A percentile compares a stretch with the other conserved stretches of the same genome.
phyloP scores from a whole-genome alignment of 2,329 filamentous ascomycete genomes.

The Alternaria rosae region DNA sequence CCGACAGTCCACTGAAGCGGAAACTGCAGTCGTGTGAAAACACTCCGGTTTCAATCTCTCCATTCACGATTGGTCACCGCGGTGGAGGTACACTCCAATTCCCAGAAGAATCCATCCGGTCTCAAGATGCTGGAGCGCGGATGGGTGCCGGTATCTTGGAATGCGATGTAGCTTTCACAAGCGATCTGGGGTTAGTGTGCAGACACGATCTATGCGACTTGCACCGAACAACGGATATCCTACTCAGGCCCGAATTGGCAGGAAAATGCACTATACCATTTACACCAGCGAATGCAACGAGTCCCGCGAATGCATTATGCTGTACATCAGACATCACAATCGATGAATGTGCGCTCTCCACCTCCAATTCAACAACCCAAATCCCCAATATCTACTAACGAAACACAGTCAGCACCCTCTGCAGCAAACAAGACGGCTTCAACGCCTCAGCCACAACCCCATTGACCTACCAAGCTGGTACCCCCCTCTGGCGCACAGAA shows the following conservation, averaged over 20 bases:
- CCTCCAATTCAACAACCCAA: too few relatives aligned
- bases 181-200: slow-evolving; percentile 71
- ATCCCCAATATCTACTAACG: not conserved
- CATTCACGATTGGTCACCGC: slow-evolving; percentile 69
- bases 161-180: slow-evolving; percentile 73
- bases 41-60: slow-evolving; percentile 59
- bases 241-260: slow-evolving; percentile 66
- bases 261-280: slow-evolving; percentile 71
- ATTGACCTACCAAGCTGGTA: slow-evolving; percentile 63
- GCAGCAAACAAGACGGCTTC: slow-evolving; percentile 55
- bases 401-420: slow-evolving; percentile 17
- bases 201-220: slow-evolving; percentile 73
- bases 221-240: slow-evolving; percentile 73
- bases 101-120: slow-evolving; percentile 69
- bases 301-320: slow-evolving; percentile 24
- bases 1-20: slow-evolving; percentile 65
- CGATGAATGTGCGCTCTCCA: slow-evolving; percentile 16
- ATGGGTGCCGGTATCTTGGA: slow-evolving; percentile 73
- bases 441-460: slow-evolving; percentile 66
- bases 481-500: slow-evolving; percentile 67
- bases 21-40: slow-evolving; percentile 67
- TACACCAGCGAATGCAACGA: slow-evolving; percentile 55
- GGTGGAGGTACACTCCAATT: slow-evolving; percentile 65
- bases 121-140: slow-evolving; percentile 67
- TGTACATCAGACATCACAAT: slow-evolving; percentile 30